Conservation (phyloP, 768 basidiomycete species). For the Hygrophorus russula region DNA sequence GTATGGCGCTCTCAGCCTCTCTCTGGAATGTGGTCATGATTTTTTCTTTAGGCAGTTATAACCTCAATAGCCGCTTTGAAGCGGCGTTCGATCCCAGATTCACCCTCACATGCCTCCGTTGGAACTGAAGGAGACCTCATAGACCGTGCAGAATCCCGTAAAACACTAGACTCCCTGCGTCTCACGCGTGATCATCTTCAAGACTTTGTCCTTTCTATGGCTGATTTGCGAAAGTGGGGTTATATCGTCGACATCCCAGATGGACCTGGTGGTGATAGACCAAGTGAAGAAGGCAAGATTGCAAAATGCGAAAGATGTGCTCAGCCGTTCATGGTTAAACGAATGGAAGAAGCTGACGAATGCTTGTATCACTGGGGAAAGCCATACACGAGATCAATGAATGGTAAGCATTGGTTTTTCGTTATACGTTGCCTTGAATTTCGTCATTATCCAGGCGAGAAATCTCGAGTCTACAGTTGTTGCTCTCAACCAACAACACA, state of each 20-base stretch:
- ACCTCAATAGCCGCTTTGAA: constrained; percentile 40
- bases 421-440: background rate
- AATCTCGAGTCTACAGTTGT: constrained; percentile 62
- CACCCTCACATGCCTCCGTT: constrained; percentile 55
- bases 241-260: constrained; percentile 63
- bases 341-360: constrained; percentile 39
- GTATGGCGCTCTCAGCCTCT: constrained; percentile 26
- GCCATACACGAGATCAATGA: constrained; percentile 44
- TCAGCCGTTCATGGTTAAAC: constrained; percentile 57
- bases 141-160: constrained; percentile 42
- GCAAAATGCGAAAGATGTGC: constrained; percentile 74
- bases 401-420: constrained; percentile 38
- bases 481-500: constrained; percentile 54
- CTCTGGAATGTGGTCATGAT: background rate
- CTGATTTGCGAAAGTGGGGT: constrained; percentile 53
- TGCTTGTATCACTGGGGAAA: constrained; percentile 85
- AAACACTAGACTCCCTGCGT: constrained; percentile 38
- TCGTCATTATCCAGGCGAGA: constrained; percentile 40
- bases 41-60: constrained; percentile 31
- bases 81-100: constrained; percentile 41
- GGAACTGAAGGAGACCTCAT: constrained; percentile 62
- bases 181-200: constrained; percentile 45
- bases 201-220: constrained; percentile 44
- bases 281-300: constrained; percentile 50
- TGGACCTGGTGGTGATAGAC: constrained; percentile 51